Evolutionary conservation across 73 alveolate genomes (phyloP).

Genomic region (Urostyla sp.): DNA sequence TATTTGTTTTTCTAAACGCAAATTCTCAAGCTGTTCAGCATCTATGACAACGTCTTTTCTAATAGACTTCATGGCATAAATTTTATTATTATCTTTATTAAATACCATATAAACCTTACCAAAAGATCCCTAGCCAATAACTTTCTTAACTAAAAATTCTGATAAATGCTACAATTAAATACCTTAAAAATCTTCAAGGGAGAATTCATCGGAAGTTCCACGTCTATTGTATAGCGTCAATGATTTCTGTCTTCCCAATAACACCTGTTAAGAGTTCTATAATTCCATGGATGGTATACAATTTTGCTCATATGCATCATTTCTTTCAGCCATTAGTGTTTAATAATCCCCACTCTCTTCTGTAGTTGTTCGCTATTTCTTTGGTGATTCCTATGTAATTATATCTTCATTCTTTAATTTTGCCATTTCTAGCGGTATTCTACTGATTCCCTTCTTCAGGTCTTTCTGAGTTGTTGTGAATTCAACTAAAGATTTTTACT

Average conservation of each 20-base stretch:
- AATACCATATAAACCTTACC: conserved; percentile 78
- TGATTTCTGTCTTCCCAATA: background rate
- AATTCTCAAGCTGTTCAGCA: conserved; percentile 62
- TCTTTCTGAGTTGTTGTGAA: conserved; percentile 52
- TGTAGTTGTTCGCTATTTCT: background rate
- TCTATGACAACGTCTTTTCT: conserved; percentile 77
- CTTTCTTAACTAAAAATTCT: conserved; percentile 54
- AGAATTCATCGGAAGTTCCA: conserved; percentile 12
- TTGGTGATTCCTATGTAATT: background rate
- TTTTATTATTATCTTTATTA: conserved; percentile 51
- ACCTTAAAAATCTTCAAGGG: conserved; percentile 5
- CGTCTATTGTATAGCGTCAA: background rate
- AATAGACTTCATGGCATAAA: conserved; percentile 78
- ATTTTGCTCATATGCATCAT: background rate
- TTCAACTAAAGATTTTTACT: conserved; percentile 15
- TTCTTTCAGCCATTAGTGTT: conserved; percentile 29
- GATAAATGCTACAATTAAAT: conserved; percentile 45
- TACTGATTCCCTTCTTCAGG: conserved; percentile 18
- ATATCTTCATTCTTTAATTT: conserved; percentile 17
- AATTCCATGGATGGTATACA: background rate
- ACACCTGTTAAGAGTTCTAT: background rate
- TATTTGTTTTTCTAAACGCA: conserved; percentile 69
- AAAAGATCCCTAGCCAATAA: conserved; percentile 75
- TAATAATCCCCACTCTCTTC: background rate
- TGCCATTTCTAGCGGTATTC: conserved; percentile 19